Base-by-base conservation (phyloP, 148 eudicot genomes). In the Polygonum maritimum region DNA sequence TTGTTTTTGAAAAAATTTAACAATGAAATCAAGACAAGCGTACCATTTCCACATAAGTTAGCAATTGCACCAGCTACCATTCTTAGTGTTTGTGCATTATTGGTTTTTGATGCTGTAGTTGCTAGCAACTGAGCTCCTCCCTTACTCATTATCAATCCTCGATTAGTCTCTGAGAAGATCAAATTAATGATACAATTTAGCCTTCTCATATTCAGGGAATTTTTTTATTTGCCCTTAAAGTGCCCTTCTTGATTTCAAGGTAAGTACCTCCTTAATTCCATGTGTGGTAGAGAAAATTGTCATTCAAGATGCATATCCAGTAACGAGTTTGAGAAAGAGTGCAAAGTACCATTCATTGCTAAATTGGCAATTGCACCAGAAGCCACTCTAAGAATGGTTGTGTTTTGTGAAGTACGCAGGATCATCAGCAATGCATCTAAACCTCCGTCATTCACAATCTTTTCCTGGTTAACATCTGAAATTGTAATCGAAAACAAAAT, bases 31-130 rank as follows among this genome's bases (percentile, higher is more conserved):
- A 77, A 33, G 39, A 48, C 11, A 5, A 71, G 38, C 83, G 85
- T 84, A 95, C 98, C 98, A 82, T 90, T 92, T 83, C 98, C 98
- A 71, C 98, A 92, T 79, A 95, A 85, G 86, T 95, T 95, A 70
- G 98, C 96, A 82, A 95, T 90, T 58, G 96, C 98, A 78, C 98
- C 98, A 67, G 98, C 97, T 45, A 92, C 89, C 98, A 95, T 92
- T 82, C 98, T 84, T 41, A 95, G 89, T 58, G 98, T 90, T 82
- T 90, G 97, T 35, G 92, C 90, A 86, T 95, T 97, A 70, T 88
- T 91, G 48, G 98, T 87, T 84, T 82, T 92, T 13, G 82, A 79
- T 71, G 96, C 83, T 55, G 94, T 87, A 74, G 78, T 88, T 77
- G 96, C 87, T 38, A 95, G 85, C 70, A 95, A 88, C 67, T 78